Evolutionary conservation across 805 yeast species (phyloP).

Genomic region (Candida coquimbonensis): DNA sequence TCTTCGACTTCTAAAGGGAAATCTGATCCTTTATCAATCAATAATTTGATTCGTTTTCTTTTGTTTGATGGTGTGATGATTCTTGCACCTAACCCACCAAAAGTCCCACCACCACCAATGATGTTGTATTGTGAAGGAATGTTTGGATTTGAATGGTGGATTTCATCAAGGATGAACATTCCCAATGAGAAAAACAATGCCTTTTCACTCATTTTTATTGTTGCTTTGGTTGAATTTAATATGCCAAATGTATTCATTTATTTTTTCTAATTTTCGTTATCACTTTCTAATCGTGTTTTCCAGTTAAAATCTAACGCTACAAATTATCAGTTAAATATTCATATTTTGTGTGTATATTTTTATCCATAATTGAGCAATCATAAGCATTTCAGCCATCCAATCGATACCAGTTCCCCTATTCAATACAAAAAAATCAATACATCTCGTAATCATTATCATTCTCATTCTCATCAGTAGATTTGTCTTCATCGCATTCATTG

Average conservation of each 20-base stretch:
- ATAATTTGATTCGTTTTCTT: conserved; percentile 50
- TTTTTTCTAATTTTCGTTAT: no score
- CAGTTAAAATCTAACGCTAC: no score
- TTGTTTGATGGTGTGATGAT: conserved; percentile 35
- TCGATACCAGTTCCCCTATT: no score
- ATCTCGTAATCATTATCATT: conserved; percentile 15
- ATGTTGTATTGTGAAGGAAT: conserved; percentile 37
- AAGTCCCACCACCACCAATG: conserved; percentile 89
- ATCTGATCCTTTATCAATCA: conserved; percentile 76
- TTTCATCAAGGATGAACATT: conserved; percentile 86
- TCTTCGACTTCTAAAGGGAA: conserved; percentile 47
- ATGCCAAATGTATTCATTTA: neutral
- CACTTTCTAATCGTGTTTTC: no score
- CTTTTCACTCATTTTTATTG: neutral
- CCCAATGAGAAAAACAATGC: conserved; percentile 62
- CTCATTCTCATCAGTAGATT: conserved; percentile 3
- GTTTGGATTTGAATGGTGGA: conserved; percentile 41
- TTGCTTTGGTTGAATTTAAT: neutral
- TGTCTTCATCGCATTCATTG: conserved; percentile 15
- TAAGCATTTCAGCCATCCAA: no score
- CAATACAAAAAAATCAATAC: conserved; percentile 1
- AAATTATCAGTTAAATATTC: no score
- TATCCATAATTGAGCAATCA: no score
- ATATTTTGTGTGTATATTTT: no score
- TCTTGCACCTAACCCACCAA: conserved; percentile 68